Evolutionary conservation across 176 grass and related monocot species (phyloP).

Genomic region (Hsuehochloa calcarea): DNA sequence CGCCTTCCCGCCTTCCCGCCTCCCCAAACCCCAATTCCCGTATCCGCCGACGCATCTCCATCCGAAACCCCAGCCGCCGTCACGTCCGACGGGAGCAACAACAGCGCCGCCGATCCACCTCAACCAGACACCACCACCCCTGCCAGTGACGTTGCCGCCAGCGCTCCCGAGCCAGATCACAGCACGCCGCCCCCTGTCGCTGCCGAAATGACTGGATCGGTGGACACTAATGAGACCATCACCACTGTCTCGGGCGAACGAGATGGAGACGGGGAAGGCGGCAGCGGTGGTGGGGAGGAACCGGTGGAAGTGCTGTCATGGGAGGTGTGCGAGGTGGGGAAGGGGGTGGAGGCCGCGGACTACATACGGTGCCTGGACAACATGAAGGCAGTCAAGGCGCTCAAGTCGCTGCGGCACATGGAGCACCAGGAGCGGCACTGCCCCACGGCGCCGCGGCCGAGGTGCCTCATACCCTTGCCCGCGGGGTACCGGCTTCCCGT

Average conservation of each 20-base stretch:
- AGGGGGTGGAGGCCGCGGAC: conserved; percentile 55
- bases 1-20: not conserved
- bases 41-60: conserved; percentile 12
- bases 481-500: conserved; percentile 54
- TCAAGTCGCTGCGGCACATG: conserved; percentile 74
- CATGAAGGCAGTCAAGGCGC: conserved; percentile 64
- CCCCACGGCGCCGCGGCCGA: conserved; percentile 48
- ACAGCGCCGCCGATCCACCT: not conserved
- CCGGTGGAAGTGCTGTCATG: conserved; percentile 43
- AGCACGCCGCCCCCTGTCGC: not conserved
- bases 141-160: not conserved
- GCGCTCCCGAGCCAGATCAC: not conserved
- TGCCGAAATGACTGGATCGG: not conserved
- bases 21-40: not conserved
- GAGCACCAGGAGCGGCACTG: conserved; percentile 93
- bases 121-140: not conserved
- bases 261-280: conserved; percentile 4
- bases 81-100: not conserved
- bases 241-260: not conserved
- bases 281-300: conserved; percentile 18
- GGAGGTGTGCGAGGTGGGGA: conserved; percentile 65
- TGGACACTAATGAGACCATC: not conserved
- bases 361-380: conserved; percentile 96
- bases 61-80: not conserved
- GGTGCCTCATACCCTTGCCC: conserved; percentile 76